Base-by-base conservation (phyloP, 371 early-diverging fungal genomes). In the Lichtheimia ramosa region DNA sequence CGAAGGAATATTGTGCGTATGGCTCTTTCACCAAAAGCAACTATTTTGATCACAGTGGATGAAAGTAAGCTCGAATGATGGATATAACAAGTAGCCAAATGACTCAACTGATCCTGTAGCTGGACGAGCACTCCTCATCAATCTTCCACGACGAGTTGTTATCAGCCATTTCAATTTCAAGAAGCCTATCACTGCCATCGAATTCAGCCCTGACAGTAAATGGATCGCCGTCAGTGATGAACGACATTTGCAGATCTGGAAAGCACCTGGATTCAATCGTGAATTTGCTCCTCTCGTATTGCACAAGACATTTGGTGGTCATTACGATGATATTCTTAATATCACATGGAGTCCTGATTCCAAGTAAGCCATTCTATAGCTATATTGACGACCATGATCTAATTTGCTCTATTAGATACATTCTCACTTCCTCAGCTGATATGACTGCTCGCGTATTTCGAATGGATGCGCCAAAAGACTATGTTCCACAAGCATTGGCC, bases 271-370 rank as follows among this genome's bases (percentile, higher is more conserved):
- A 43, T 89, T 87, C 69, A 84, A 87, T 43, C 83, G 90, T 55
- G 97, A 97, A 77, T 96, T 95, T 63, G 81, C 93, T 6, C 96
- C 98, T 16, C 91, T 99, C 68, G 89, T 92, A 24, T 75, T 94
- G 51, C 88, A 91, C 64, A 77, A 86, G 23, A 84, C 79, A 25
- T 84, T 86, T 46, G 77, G 90, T 18, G 96, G 96, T 15, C 98
- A 97, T 66, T 93, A 87, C 66, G 97, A 98, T 70, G 90, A 90
- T 51, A 86, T 98, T 2, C 83, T 87, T n/a, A 79, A 75, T 23
- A 73, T 99, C 43, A 81, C 82, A 21, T 99, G 98, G 98, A 89
- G 91, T 13, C 77, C 82, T 8, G 95, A 95, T 71, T 94, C 93
- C 27, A 75, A 75, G 70, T 88, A 72, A 55, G 28, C 50, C 2